phyloP scores from a whole-genome alignment of 495 filamentous ascomycete species.

The Aspergillus sparsus region DNA sequence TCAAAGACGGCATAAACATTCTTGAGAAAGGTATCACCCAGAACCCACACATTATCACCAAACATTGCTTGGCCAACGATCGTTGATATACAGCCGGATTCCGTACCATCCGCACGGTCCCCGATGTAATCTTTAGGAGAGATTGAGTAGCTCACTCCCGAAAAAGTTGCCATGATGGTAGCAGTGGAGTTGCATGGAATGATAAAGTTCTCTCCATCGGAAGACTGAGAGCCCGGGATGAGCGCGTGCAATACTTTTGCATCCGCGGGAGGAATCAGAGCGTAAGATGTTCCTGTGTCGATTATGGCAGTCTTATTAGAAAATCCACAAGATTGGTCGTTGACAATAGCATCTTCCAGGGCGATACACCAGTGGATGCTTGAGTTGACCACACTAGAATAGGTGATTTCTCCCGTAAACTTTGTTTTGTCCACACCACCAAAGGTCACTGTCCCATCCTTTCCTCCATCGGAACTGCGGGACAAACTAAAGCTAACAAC shows the following conservation, averaged over 20 bases:
- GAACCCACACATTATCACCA: slow-evolving; percentile 62
- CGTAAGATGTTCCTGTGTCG: slow-evolving; percentile 79
- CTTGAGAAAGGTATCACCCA: slow-evolving; percentile 84
- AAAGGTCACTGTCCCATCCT: slow-evolving; percentile 77
- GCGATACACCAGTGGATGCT: slow-evolving; percentile 65
- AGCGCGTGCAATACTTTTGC: slow-evolving; percentile 63
- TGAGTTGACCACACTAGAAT: slow-evolving; percentile 49
- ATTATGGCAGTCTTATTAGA: slow-evolving; percentile 62
- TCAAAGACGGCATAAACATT: slow-evolving; percentile 91
- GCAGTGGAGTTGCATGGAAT: slow-evolving; percentile 70
- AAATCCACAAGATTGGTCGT: slow-evolving; percentile 54
- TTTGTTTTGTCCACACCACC: slow-evolving; percentile 65
- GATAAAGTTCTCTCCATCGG: slow-evolving; percentile 55
- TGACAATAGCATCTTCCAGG: slow-evolving; percentile 60
- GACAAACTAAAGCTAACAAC: slow-evolving; percentile 69
- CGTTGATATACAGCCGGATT: slow-evolving; percentile 61
- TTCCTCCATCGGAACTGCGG: slow-evolving; percentile 60
- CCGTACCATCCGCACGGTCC: slow-evolving; percentile 26
- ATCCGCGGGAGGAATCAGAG: slow-evolving; percentile 66
- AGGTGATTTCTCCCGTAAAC: slow-evolving; percentile 66
- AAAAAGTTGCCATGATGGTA: slow-evolving; percentile 55
- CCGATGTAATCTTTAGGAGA: slow-evolving; percentile 71
- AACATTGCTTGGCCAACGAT: slow-evolving; percentile 54
- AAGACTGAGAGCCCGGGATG: slow-evolving; percentile 58
- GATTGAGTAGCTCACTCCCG: slow-evolving; percentile 61